Evolutionary conservation across 495 filamentous ascomycete species (phyloP).

Genomic region (Neurospora africana): DNA sequence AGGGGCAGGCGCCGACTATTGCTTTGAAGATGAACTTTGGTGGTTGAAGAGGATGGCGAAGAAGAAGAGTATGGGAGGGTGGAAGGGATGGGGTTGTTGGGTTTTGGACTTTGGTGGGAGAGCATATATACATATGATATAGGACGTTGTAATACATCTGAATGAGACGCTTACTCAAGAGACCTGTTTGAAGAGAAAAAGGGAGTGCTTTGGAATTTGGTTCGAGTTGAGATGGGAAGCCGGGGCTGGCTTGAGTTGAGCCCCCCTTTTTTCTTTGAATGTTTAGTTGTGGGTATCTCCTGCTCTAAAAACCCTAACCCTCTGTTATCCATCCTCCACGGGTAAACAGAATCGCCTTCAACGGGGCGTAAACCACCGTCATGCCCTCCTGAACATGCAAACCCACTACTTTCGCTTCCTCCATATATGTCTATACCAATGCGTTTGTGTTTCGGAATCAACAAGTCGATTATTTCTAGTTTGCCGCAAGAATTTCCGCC

Average conservation of each 20-base stretch:
- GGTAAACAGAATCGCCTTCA: background rate
- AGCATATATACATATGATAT: background rate
- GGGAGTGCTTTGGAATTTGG: background rate
- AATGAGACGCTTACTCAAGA: background rate
- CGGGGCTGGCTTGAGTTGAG: background rate
- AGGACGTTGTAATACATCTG: background rate
- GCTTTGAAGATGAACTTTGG: conserved; percentile 90
- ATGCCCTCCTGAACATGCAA: background rate
- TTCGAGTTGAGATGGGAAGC: background rate
- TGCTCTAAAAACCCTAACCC: background rate
- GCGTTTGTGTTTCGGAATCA: background rate
- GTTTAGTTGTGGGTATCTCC: background rate
- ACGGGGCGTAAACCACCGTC: background rate
- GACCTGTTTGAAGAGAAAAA: background rate
- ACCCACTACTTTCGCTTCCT: background rate
- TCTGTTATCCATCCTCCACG: background rate
- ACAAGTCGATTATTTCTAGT: conserved; percentile 9
- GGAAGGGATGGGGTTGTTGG: background rate
- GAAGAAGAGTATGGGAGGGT: background rate
- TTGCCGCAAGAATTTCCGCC: conserved; percentile 37
- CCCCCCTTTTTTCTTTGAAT: background rate
- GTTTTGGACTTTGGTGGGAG: background rate
- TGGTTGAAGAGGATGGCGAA: conserved; percentile 5
- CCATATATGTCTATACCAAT: background rate
- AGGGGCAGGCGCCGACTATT: conserved; percentile 68